Evolutionary conservation across 208 protist genomes (phyloP).

Genomic region (Giardia muris): DNA sequence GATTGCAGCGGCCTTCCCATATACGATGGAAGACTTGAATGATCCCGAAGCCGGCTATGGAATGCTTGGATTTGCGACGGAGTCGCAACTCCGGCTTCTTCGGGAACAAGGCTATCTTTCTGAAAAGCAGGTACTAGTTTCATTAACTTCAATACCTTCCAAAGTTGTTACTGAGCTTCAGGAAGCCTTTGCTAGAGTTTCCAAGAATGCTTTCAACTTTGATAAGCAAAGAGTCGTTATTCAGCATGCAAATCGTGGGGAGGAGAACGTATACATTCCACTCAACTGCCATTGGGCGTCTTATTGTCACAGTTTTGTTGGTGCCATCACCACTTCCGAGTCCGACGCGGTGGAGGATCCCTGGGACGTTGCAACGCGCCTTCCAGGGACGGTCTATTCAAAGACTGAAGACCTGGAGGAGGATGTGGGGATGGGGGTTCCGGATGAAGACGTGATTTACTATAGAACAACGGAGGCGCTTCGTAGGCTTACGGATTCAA

Average conservation of each 20-base stretch:
- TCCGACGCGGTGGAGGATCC: too few species aligned
- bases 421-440: too few species aligned
- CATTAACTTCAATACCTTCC: neutral
- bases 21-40: neutral
- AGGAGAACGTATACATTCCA: neutral
- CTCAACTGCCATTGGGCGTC: neutral
- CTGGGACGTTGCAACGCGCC: too few species aligned
- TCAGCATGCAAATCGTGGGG: too few species aligned
- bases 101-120: neutral
- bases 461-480: too few species aligned
- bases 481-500: too few species aligned
- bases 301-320: constrained; percentile 1
- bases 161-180: neutral
- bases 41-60: neutral
- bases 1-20: neutral
- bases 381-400: too few species aligned
- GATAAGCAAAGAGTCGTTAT: too few species aligned
- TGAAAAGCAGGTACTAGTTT: neutral
- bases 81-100: neutral
- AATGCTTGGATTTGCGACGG: neutral
- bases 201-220: too few species aligned
- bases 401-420: too few species aligned
- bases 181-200: neutral
- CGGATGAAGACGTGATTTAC: too few species aligned
- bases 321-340: too few species aligned